Base-by-base conservation (phyloP, 495 filamentous ascomycete species). In the Tuber melanosporum region DNA sequence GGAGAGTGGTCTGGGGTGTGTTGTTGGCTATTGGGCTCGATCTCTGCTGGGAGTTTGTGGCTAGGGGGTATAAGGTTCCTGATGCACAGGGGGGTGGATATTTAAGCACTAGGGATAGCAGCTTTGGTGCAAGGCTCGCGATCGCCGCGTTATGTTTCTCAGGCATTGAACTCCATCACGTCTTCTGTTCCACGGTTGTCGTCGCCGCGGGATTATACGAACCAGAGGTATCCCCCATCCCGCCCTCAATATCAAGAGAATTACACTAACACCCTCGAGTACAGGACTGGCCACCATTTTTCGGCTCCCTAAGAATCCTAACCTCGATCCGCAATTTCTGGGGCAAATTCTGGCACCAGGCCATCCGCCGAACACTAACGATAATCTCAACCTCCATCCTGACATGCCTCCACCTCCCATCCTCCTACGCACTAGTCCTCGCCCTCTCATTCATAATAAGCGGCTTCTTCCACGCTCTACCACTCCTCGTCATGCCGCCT, bases 241-340 rank as follows among this genome's bases (percentile, higher is more conserved):
- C 43, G 1, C 43, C 17, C 26, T 8, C 66, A 19, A 42, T 44
- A 62, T 71, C 44, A 62, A 26, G 42, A 26, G 46, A 62, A n/a
- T 3, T 3, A 32, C 6, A 62, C 73, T 80, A n/a, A 76, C 46
- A 41, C 71, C n/a, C 22, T n/a, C 9, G 52, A 62, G 52, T 1
- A 19, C 17, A 80, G 78, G 78, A 80, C 32, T 80, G 78, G 78
- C 78, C 78, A 12, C 78, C 78, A 7, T 7, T 80, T 42, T 80
- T 79, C 20, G 78, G 78, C 20, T 66, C 75, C 44, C 42, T 76
- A 45, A 17, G 47, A 39, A 70, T 73, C 10, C 70, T 78, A 14
- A 79, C 76, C 71, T 79, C 78, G 3, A 72, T 80, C 46, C 73
- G 78, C 26, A 73, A 78, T 17, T 71, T 80, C 42, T 80, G 78